phyloP scores from a whole-genome alignment of 2,329 filamentous ascomycete genomes.

The Aspergillus sojae region DNA sequence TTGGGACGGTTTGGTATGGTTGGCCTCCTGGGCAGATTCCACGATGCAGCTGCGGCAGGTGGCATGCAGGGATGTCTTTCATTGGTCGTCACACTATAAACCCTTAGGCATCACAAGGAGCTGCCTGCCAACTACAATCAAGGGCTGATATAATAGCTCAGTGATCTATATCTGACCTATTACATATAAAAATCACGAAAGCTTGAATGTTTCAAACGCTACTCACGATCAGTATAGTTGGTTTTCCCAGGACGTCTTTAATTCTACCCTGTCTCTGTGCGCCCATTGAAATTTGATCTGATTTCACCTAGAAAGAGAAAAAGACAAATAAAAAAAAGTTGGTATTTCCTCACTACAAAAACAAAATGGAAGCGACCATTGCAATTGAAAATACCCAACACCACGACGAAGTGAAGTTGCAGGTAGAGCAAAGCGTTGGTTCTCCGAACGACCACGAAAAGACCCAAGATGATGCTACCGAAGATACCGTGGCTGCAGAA shows the following conservation, averaged over 20 bases:
- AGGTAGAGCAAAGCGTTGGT: background rate
- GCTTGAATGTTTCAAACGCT: background rate
- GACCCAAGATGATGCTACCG: no score
- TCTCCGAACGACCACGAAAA: no score
- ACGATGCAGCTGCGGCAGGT: background rate
- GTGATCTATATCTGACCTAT: background rate
- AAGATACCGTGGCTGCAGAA: no score
- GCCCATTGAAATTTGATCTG: background rate
- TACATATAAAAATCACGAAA: background rate
- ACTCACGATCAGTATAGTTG: background rate
- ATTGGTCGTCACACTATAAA: background rate
- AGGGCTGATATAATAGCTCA: background rate
- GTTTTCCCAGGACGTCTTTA: background rate
- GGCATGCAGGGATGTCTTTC: background rate
- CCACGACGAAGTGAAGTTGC: background rate
- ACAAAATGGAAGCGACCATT: background rate
- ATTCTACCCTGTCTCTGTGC: background rate
- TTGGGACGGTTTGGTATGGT: background rate
- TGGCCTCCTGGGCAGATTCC: background rate
- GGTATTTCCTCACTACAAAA: background rate
- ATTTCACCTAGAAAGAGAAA: background rate
- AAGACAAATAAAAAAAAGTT: background rate
- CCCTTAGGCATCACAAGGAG: background rate
- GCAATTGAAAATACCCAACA: background rate
- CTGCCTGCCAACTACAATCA: background rate